Conservation (phyloP, 305 asterid genomes). For the Fraxinus platypoda region DNA sequence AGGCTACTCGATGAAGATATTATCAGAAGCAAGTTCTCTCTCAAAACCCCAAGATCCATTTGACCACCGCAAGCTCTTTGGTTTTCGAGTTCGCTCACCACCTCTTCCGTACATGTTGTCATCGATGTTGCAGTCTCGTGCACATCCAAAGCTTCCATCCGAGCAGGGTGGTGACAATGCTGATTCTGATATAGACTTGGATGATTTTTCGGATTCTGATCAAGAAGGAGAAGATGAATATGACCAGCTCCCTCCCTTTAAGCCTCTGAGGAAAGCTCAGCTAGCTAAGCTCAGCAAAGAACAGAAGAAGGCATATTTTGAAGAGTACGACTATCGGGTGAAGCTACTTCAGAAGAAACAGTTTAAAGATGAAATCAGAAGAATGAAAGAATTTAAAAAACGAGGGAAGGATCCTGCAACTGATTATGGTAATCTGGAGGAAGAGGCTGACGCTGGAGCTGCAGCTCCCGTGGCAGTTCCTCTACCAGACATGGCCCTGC, state of each 20-base stretch:
- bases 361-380: constrained; percentile 76
- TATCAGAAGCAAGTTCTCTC: constrained; percentile 69
- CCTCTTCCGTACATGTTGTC: constrained; percentile 93
- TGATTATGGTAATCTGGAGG: constrained; percentile 55
- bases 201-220: constrained; percentile 72
- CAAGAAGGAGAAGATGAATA: constrained; percentile 86
- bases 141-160: constrained; percentile 80
- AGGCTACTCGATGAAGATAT: constrained; percentile 81
- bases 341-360: constrained; percentile 92
- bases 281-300: constrained; percentile 64
- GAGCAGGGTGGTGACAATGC: constrained; percentile 76
- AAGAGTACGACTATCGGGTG: constrained; percentile 87
- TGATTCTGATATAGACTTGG: constrained; percentile 87
- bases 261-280: constrained; percentile 77
- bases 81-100: constrained; percentile 71
- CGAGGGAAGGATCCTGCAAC: constrained; percentile 44
- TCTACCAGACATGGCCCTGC: constrained; percentile 87
- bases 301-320: constrained; percentile 81
- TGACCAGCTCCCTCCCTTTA: constrained; percentile 94
- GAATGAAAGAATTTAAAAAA: constrained; percentile 67
- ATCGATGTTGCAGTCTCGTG: constrained; percentile 83
- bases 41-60: constrained; percentile 79
- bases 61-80: constrained; percentile 78
- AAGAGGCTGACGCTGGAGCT: constrained; percentile 68
- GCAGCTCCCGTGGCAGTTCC: constrained; percentile 94